Conservation (phyloP, 2,329 filamentous ascomycete genomes). For the Penicillium sp. region DNA sequence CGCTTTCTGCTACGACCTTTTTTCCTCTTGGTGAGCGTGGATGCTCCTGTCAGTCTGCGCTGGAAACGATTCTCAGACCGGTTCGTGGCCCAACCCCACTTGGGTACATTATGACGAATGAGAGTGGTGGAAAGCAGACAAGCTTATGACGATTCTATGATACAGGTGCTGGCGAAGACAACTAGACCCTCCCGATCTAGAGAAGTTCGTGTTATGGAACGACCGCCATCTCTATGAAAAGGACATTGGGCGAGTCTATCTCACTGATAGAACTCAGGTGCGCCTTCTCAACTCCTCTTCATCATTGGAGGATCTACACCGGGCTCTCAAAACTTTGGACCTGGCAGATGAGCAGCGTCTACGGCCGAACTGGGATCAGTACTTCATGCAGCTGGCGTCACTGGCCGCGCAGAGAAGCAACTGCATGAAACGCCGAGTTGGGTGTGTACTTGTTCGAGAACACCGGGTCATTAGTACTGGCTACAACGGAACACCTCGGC, state of each 20-base stretch:
- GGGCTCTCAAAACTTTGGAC: conserved; percentile 74
- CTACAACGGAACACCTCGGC: conserved; percentile 95
- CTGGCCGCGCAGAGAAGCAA: conserved; percentile 90
- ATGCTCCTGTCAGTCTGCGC: conserved; percentile 83
- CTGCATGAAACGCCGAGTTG: conserved; percentile 97
- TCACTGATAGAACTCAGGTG: conserved; percentile 81
- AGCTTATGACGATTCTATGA: background rate
- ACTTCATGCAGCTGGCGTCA: conserved; percentile 97
- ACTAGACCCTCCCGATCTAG: conserved; percentile 59
- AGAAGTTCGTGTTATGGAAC: conserved; percentile 65
- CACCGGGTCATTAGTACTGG: conserved; percentile 91
- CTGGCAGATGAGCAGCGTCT: conserved; percentile 79
- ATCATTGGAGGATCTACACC: conserved; percentile 72
- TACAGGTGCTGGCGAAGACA: conserved; percentile 56
- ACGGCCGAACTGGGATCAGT: conserved; percentile 91
- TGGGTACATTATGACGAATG: background rate
- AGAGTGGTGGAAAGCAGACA: background rate
- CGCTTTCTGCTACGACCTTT: conserved; percentile 80
- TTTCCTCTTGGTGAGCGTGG: conserved; percentile 89
- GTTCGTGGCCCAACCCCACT: conserved; percentile 33
- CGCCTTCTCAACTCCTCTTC: conserved; percentile 84
- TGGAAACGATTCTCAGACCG: conserved; percentile 77
- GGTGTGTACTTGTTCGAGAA: conserved; percentile 87
- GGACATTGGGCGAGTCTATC: conserved; percentile 70
- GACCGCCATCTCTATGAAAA: conserved; percentile 77